Evolutionary conservation across 306 rosid genomes (phyloP).

Genomic region (Begonia masoniana): DNA sequence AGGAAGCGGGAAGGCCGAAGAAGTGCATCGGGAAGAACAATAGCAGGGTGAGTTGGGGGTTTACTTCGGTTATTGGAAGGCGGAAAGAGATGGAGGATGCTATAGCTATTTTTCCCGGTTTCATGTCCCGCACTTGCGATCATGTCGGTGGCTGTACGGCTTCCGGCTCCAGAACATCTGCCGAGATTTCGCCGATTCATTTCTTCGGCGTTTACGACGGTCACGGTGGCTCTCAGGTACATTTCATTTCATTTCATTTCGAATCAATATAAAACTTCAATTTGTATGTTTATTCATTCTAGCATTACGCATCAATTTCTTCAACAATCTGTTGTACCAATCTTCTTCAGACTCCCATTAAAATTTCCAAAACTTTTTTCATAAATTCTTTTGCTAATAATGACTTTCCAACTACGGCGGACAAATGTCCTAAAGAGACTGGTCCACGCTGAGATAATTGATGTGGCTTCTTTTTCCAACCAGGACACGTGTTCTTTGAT

Average conservation of each 20-base stretch:
- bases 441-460: background rate
- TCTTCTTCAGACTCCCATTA: background rate
- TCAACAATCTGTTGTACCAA: background rate
- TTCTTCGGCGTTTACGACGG: constrained; percentile 84
- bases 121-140: constrained; percentile 45
- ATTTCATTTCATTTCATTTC: background rate
- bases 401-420: background rate
- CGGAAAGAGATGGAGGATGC: constrained; percentile 80
- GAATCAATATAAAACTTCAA: constrained; percentile 1
- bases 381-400: background rate
- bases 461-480: too few relatives aligned
- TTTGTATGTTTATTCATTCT: background rate
- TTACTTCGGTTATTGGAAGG: constrained; percentile 56
- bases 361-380: background rate
- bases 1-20: constrained; percentile 9
- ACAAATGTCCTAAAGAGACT: background rate
- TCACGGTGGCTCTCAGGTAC: constrained; percentile 81
- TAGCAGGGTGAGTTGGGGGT: constrained; percentile 49
- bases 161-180: constrained; percentile 42
- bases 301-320: too few relatives aligned
- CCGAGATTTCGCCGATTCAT: constrained; percentile 51
- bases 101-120: constrained; percentile 47
- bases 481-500: too few relatives aligned
- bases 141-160: constrained; percentile 73
- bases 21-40: constrained; percentile 62